phyloP scores from a whole-genome alignment of 75 land plant genomes.

The Pseudotsuga menziesii region DNA sequence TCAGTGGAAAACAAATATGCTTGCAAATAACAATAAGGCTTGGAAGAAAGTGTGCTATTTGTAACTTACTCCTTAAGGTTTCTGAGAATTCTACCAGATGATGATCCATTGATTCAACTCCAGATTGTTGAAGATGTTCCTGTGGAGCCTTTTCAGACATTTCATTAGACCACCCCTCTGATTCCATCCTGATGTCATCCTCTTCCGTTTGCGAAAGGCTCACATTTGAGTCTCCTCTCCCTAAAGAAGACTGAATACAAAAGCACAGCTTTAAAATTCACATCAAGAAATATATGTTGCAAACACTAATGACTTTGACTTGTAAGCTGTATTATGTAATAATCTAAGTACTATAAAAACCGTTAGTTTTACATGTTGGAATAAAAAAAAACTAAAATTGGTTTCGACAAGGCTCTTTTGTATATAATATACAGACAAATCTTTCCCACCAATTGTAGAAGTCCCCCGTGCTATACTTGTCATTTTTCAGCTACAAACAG shows the following conservation, averaged over 20 bases:
- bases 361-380: neutral
- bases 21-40: neutral
- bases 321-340: neutral
- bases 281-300: neutral
- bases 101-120: constrained; percentile 36
- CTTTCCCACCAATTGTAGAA: neutral
- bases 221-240: constrained; percentile 8
- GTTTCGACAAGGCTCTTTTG: neutral
- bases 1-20: neutral
- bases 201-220: constrained; percentile 10
- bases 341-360: neutral
- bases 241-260: constrained; percentile 7
- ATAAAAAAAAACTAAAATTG: neutral
- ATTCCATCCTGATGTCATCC: constrained; percentile 2
- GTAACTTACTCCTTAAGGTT: constrained; percentile 57
- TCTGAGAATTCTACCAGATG: constrained; percentile 73
- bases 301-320: neutral
- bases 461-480: neutral
- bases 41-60: neutral
- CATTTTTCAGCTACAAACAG: neutral
- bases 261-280: neutral
- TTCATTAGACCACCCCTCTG: constrained; percentile 1
- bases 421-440: neutral
- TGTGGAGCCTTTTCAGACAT: constrained; percentile 25
- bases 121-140: constrained; percentile 31